Evolutionary conservation across 257 asterid genomes (phyloP).

Genomic region (Cruciata laevipes): DNA sequence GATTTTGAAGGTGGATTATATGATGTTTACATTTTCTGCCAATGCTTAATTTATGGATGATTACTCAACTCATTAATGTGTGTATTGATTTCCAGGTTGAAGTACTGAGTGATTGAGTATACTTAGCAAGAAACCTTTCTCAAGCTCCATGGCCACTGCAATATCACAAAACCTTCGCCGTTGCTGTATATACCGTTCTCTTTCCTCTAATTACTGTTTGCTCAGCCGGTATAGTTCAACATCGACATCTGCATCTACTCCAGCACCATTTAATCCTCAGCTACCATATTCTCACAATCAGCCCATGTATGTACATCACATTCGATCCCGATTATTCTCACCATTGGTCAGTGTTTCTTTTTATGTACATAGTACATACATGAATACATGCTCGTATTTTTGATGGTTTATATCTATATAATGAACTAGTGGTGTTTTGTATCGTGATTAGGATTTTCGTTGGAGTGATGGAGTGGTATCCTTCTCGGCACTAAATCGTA

Average conservation of each 20-base stretch:
- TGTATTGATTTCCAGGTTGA: conserved; percentile 5
- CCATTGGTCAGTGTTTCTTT: conserved; percentile 7
- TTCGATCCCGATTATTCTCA: not conserved
- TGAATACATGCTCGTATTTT: not conserved
- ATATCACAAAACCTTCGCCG: conserved; percentile 2
- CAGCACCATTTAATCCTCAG: not conserved
- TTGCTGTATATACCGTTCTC: conserved; percentile 5
- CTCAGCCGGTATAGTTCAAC: not conserved
- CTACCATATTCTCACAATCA: not conserved
- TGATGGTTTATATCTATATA: not conserved
- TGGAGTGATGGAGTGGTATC: conserved; percentile 4
- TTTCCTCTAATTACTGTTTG: conserved; percentile 5
- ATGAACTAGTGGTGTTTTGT: not conserved
- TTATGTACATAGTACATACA: not conserved
- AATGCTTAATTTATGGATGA: not conserved
- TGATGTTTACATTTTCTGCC: not conserved
- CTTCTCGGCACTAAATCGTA: conserved; percentile 8
- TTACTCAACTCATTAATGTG: not conserved
- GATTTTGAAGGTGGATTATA: not conserved
- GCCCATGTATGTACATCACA: not conserved
- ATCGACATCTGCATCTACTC: conserved; percentile 12
- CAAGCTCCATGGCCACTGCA: conserved; percentile 15
- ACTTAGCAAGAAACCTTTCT: not conserved
- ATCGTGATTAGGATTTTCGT: conserved; percentile 5
- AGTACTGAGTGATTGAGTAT: not conserved